Evolutionary conservation across 192 early-diverging fungal genomes (phyloP), one percentile per base, ranked within the genome.

Genomic region (Coemansia sp.): DNA sequence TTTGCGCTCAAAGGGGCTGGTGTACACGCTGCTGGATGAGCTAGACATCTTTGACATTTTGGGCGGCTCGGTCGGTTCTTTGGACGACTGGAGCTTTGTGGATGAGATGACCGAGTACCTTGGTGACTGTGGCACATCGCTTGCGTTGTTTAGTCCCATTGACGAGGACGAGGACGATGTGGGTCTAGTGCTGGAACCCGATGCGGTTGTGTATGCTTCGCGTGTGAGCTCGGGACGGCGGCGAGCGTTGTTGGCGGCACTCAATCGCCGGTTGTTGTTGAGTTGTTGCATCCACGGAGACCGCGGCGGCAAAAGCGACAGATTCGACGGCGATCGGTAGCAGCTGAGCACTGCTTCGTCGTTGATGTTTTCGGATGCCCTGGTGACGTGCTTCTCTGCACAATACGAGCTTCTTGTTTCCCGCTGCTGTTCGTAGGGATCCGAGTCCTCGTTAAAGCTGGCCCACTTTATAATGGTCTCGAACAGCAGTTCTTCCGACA

Each of bases 321-420:
- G 68, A 36, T 72, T 72, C 0, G 76, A 73, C 3, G 76, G 76
- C 34, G 76, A 80, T 7, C 77, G 65, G 41, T 80, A 70, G 60
- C 77, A 80, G 5, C 66, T 74, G 25, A 80, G 69, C 42, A 80
- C 77, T 2, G 77, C 77, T 23, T 71, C 63, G 33, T 74, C 72
- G 0, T 62, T 49, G 2, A 61, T 69, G 9, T 13, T 13, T 9
- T 55, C 61, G 3, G 62, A 33, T 0, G 59, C 17, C 17, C 66
- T 19, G 4, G 66, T 65, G 46, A 57, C 67, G 52, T 74, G 59
- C 19, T 64, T 64, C 42, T 74, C 72, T 19, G 73, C 73, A 29
- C 66, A 75, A 10, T 68, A 34, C 4, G 65, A 41, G 19, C 25
- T 33, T 54, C 14, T 33, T 29, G 52, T 8, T 8, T 56, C 32